These are phyloP conservation scores for Suillus sp. DNA, from an alignment of 768 basidiomycete species.

Conservation along the genomic window DNA sequence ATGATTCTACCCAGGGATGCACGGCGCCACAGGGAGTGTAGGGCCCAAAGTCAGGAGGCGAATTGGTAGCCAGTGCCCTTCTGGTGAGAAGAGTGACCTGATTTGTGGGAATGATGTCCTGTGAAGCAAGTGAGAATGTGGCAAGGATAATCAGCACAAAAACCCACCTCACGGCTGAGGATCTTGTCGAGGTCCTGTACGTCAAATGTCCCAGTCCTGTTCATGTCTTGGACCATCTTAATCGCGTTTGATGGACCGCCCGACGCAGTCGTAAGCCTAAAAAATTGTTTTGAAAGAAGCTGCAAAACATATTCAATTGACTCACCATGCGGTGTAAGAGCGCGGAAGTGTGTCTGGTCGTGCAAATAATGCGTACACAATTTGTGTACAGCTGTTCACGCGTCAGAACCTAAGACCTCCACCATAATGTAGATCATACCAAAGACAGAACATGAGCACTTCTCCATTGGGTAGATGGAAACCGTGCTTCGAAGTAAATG, in stretches of 20 bases:
- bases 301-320: neutral
- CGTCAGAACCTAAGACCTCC: neutral
- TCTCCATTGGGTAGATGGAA: slow-evolving; percentile 82
- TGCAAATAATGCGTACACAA: slow-evolving; percentile 76
- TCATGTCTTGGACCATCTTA: slow-evolving; percentile 60
- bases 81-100: slow-evolving; percentile 47
- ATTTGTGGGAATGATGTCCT: slow-evolving; percentile 61
- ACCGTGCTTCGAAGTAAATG: slow-evolving; percentile 65
- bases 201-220: slow-evolving; percentile 59
- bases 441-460: slow-evolving; percentile 75
- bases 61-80: slow-evolving; percentile 37
- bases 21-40: slow-evolving; percentile 71
- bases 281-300: neutral
- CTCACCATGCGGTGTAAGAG: slow-evolving; percentile 75
- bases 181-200: slow-evolving; percentile 57
- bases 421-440: slow-evolving; percentile 41
- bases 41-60: slow-evolving; percentile 46
- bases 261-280: slow-evolving; percentile 72
- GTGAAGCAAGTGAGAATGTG: slow-evolving; percentile 14
- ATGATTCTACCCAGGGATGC: slow-evolving; percentile 70
- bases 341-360: slow-evolving; percentile 83
- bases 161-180: slow-evolving; percentile 48
- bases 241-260: slow-evolving; percentile 63
- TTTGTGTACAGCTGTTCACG: slow-evolving; percentile 71
- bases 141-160: neutral